phyloP scores from a whole-genome alignment of 768 basidiomycete genomes.

The Rubroboletus pulcherrimus region DNA sequence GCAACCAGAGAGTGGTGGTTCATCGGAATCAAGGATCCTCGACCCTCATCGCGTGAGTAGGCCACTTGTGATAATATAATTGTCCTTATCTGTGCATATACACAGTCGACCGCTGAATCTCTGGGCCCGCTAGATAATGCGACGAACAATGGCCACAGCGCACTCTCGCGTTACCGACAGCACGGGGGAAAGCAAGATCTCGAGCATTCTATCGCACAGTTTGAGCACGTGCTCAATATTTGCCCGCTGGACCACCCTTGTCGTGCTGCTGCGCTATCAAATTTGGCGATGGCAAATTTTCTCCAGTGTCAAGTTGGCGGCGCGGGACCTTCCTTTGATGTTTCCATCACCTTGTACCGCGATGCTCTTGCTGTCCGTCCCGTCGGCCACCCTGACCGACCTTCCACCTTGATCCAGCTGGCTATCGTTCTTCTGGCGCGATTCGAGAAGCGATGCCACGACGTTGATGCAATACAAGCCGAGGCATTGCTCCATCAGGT shows the following conservation, averaged over 20 bases:
- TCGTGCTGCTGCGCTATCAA: slow-evolving; percentile 4
- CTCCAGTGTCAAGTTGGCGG: not conserved
- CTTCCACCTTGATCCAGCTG: not conserved
- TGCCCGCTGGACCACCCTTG: slow-evolving; percentile 5
- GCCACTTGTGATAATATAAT: not conserved
- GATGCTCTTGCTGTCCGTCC: no score
- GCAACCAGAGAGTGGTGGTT: not conserved
- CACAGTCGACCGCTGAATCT: not conserved
- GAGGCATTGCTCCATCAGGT: not conserved
- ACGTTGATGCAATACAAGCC: not conserved
- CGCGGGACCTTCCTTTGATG: not conserved
- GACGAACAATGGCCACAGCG: not conserved
- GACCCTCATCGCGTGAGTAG: not conserved
- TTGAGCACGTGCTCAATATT: slow-evolving; percentile 1
- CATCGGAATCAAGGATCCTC: not conserved
- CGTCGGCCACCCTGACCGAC: not conserved
- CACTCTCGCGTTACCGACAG: not conserved
- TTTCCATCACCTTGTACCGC: not conserved
- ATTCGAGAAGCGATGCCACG: not conserved
- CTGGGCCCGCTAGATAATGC: not conserved
- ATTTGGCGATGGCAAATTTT: slow-evolving; percentile 1
- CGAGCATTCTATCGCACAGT: not conserved
- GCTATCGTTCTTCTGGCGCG: not conserved
- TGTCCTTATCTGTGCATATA: not conserved
- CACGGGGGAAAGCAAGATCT: not conserved